Evolutionary conservation across 441 rosid species (phyloP).

Genomic region (Aquilaria agallochum): DNA sequence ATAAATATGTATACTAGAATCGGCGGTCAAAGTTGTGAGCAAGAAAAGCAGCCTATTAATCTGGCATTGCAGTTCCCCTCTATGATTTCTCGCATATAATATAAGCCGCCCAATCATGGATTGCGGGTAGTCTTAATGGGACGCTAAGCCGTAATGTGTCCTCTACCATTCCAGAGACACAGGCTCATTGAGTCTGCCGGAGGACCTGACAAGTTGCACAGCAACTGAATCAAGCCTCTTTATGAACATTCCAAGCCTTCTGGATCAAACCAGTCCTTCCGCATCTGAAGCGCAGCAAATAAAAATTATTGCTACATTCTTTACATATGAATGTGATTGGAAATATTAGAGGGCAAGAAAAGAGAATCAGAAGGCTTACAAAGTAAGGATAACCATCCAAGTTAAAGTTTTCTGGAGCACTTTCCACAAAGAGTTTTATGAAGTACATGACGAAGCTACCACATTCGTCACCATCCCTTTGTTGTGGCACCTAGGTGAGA

Average conservation of each 20-base stretch:
- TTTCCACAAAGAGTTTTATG: conserved; percentile 56
- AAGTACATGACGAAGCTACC: conserved; percentile 81
- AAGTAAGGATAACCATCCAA: conserved; percentile 48
- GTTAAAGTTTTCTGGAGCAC: conserved; percentile 53
- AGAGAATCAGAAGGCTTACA: conserved; percentile 38
- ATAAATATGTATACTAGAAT: too few species aligned
- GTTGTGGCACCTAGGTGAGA: conserved; percentile 80
- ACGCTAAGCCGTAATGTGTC: too few species aligned
- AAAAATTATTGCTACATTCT: conserved; percentile 4
- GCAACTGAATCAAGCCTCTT: conserved; percentile 32
- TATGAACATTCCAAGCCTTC: conserved; percentile 42
- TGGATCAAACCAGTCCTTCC: conserved; percentile 63
- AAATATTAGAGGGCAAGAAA: not conserved
- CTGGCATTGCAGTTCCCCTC: too few species aligned
- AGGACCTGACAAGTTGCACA: too few species aligned
- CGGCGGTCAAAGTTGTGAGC: too few species aligned
- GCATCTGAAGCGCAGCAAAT: conserved; percentile 52
- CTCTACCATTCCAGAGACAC: too few species aligned
- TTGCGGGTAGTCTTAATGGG: too few species aligned
- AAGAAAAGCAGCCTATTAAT: too few species aligned
- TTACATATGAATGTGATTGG: not conserved
- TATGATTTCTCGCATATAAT: too few species aligned
- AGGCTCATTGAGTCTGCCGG: too few species aligned
- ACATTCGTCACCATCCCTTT: conserved; percentile 70
- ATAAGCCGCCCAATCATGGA: too few species aligned